Percentiles rank a stretch among this genome's conserved stretches.
phyloP scores from a whole-genome alignment of 352 stramenopile species.

The Pythium rhizo-oryzae region DNA sequence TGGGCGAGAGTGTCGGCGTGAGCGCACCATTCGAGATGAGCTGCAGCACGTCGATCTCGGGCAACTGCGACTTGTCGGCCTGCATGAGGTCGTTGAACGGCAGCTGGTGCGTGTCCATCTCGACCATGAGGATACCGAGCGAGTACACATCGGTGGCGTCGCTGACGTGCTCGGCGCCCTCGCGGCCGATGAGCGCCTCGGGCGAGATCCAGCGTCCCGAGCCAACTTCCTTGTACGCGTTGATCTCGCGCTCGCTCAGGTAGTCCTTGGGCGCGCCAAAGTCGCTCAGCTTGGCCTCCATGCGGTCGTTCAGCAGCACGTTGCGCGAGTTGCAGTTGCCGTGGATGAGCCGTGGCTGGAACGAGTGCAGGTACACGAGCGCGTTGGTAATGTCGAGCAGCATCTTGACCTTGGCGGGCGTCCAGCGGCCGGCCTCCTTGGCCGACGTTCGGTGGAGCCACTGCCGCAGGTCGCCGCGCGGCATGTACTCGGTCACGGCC shows the following conservation, averaged over 20 bases:
- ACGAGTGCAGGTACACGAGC: constrained; percentile 70
- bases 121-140: constrained; percentile 67
- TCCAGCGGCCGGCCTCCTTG: constrained; percentile 52
- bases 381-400: constrained; percentile 60
- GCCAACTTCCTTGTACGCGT: constrained; percentile 64
- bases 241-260: constrained; percentile 59
- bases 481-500: constrained; percentile 76
- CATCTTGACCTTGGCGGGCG: constrained; percentile 59
- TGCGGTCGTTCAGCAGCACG: constrained; percentile 53
- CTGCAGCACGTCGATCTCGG: constrained; percentile 65
- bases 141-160: constrained; percentile 70
- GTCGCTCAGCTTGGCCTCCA: constrained; percentile 71
- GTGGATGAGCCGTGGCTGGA: constrained; percentile 56
- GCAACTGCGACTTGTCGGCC: constrained; percentile 51
- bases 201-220: constrained; percentile 74
- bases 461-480: constrained; percentile 65
- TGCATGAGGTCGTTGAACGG: constrained; percentile 75
- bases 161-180: constrained; percentile 38
- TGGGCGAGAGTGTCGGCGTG: constrained; percentile 51
- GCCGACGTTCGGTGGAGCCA: constrained; percentile 56
- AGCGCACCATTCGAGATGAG: constrained; percentile 66
- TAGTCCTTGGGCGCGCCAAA: constrained; percentile 60
- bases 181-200: constrained; percentile 59
- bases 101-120: constrained; percentile 73
- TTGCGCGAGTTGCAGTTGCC: constrained; percentile 74